phyloP scores from a whole-genome alignment of 2,329 filamentous ascomycete species.

The Fusarium subtropicale region DNA sequence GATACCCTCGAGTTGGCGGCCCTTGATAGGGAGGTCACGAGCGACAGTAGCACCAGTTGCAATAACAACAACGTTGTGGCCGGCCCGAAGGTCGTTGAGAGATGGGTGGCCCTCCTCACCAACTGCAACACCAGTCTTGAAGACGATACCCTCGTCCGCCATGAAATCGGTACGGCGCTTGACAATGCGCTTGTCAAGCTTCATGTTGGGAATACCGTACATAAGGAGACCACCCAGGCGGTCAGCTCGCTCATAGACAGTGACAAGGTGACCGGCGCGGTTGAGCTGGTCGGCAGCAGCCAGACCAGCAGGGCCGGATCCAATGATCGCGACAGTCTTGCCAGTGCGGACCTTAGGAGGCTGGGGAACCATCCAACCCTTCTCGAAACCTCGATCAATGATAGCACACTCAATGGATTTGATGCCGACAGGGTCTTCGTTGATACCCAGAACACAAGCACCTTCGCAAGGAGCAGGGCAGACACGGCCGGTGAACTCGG shows the following conservation, averaged over 20 bases:
- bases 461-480: constrained; percentile 97
- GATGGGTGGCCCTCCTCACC: constrained; percentile 75
- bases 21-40: constrained; percentile 90
- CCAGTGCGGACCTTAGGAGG: constrained; percentile 84
- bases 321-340: constrained; percentile 89
- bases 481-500: constrained; percentile 96
- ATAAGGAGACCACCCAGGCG: constrained; percentile 92
- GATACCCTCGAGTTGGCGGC: constrained; percentile 87
- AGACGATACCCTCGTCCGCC: constrained; percentile 86
- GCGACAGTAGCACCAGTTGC: constrained; percentile 94
- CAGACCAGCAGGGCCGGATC: constrained; percentile 91
- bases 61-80: constrained; percentile 87
- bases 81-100: constrained; percentile 76
- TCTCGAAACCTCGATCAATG: constrained; percentile 96
- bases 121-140: constrained; percentile 81
- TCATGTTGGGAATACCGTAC: constrained; percentile 99
- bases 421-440: constrained; percentile 96
- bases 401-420: constrained; percentile 99
- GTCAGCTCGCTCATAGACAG: constrained; percentile 92
- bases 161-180: constrained; percentile 96
- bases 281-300: constrained; percentile 94
- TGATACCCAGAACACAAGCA: constrained; percentile 95
- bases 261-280: constrained; percentile 87
- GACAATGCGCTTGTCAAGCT: constrained; percentile 97
- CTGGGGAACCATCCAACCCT: constrained; percentile 94